Conservation (phyloP, 129 eudicot genomes). For the Flaveria trinervia region DNA sequence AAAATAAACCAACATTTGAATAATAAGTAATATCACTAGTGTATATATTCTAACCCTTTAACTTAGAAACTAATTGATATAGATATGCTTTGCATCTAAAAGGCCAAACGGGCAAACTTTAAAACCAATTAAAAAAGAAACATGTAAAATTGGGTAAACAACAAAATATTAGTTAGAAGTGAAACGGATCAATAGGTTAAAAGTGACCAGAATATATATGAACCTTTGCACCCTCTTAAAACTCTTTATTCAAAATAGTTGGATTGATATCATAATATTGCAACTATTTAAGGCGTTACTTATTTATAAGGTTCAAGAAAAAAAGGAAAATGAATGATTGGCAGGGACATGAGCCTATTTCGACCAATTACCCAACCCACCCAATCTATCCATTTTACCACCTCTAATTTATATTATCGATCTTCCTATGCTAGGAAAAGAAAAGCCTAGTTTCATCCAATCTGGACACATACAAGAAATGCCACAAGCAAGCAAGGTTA, state of each 20-base stretch:
- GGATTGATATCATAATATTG: background rate
- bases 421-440: background rate
- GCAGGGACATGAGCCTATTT: too few species aligned
- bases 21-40: background rate
- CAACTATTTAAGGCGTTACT: background rate
- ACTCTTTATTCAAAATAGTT: too few species aligned
- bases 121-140: too few species aligned
- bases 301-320: too few species aligned
- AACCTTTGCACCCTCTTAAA: too few species aligned
- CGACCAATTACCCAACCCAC: too few species aligned
- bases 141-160: background rate
- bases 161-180: too few species aligned
- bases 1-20: background rate
- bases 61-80: background rate
- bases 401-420: background rate
- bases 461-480: background rate
- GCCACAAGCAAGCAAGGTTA: background rate
- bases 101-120: background rate
- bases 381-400: too few species aligned
- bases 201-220: background rate
- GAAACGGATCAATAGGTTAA: too few species aligned
- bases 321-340: too few species aligned
- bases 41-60: background rate
- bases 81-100: too few species aligned
- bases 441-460: background rate